A percentile compares a stretch with the other conserved stretches of the same genome.
These are phyloP conservation scores for Dioszegia aurantiaca DNA, from an alignment of 768 basidiomycete species.

Conservation along the genomic window DNA sequence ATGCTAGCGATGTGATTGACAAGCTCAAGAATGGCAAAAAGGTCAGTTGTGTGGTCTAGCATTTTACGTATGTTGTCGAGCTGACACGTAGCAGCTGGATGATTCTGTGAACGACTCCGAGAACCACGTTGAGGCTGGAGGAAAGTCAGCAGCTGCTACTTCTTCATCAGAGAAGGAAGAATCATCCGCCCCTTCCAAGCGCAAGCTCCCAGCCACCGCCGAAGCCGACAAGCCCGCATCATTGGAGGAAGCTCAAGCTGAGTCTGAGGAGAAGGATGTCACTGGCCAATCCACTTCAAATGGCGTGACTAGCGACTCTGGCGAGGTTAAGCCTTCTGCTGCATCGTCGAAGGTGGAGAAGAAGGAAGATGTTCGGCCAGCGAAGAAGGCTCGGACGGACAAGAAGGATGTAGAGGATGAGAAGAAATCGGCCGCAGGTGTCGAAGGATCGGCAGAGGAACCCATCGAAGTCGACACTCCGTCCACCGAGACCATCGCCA, in stretches of 20 bases:
- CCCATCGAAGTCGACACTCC: slow-evolving; percentile 14
- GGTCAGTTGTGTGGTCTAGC: slow-evolving; percentile 9
- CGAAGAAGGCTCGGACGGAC: slow-evolving; percentile 5
- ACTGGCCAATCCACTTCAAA: neutral
- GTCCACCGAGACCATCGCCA: neutral
- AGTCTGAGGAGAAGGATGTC: neutral
- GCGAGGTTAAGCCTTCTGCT: slow-evolving; percentile 1
- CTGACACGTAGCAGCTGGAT: neutral
- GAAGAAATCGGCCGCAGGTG: neutral
- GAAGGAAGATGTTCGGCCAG: slow-evolving; percentile 5
- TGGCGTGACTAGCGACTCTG: slow-evolving; percentile 1
- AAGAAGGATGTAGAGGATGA: slow-evolving; percentile 6
- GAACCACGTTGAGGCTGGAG: slow-evolving; percentile 1
- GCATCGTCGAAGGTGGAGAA: neutral
- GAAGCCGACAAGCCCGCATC: neutral
- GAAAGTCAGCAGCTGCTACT: slow-evolving; percentile 1
- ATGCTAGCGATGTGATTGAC: slow-evolving; percentile 50
- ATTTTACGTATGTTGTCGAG: neutral
- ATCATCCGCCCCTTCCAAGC: slow-evolving; percentile 2
- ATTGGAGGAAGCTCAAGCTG: neutral
- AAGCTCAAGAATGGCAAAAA: slow-evolving; percentile 35
- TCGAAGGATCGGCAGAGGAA: neutral
- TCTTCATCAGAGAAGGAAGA: slow-evolving; percentile 9
- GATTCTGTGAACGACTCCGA: slow-evolving; percentile 9
- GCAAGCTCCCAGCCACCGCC: neutral